A percentile compares a stretch with the other conserved stretches of the same genome.
Conservation (phyloP, 768 basidiomycete species). For the Lanmaoa pseudosensibilis region DNA sequence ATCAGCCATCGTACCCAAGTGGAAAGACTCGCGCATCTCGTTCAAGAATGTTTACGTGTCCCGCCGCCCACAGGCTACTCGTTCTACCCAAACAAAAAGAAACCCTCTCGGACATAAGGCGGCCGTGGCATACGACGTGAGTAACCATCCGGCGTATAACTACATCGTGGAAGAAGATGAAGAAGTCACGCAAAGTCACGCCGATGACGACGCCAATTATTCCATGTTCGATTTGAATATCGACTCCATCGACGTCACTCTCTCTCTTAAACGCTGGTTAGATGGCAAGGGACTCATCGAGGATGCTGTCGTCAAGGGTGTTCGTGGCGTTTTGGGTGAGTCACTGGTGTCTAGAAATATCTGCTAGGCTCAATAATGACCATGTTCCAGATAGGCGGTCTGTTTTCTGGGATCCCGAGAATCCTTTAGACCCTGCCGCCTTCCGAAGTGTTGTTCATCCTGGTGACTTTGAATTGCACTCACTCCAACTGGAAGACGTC, state of each 20-base stretch:
- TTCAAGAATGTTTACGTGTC: slow-evolving; percentile 97
- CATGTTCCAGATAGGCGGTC: slow-evolving; percentile 71
- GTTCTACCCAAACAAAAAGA: slow-evolving; percentile 16
- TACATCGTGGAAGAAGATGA: slow-evolving; percentile 62
- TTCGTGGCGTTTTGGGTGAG: slow-evolving; percentile 88
- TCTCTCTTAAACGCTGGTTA: slow-evolving; percentile 89
- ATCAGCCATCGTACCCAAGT: slow-evolving; percentile 96
- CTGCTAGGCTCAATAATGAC: neutral
- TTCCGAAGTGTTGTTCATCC: slow-evolving; percentile 73
- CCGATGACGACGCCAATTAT: slow-evolving; percentile 66
- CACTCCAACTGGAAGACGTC: slow-evolving; percentile 87
- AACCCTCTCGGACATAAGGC: slow-evolving; percentile 47
- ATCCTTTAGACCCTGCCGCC: slow-evolving; percentile 74
- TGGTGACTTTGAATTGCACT: slow-evolving; percentile 92
- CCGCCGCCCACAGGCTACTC: slow-evolving; percentile 54
- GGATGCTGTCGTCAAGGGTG: slow-evolving; percentile 90
- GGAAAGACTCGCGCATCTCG: slow-evolving; percentile 93
- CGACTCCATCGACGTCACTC: slow-evolving; percentile 92
- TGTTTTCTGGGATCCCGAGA: slow-evolving; percentile 81
- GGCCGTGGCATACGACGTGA: slow-evolving; percentile 73
- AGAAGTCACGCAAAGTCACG: slow-evolving; percentile 26
- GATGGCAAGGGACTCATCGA: slow-evolving; percentile 93
- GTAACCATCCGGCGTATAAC: slow-evolving; percentile 73
- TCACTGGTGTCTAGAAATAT: neutral
- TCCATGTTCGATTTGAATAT: slow-evolving; percentile 93